Base-by-base conservation (phyloP, 1,284 basidiomycete species). In the Tilletia walkeri region DNA sequence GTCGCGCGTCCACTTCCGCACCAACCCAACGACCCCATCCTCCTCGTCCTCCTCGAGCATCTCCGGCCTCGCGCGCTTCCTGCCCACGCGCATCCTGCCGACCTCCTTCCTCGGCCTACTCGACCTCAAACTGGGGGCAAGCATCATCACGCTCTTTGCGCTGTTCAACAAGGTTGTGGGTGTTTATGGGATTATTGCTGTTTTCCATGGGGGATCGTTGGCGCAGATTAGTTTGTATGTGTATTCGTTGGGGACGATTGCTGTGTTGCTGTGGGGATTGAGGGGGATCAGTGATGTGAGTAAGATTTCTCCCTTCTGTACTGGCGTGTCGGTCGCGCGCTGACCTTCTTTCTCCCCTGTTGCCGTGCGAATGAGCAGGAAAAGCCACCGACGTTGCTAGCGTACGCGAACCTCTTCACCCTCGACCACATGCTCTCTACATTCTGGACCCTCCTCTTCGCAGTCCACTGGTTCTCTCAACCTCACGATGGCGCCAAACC, bases 131-230 rank as follows among this genome's bases (percentile, higher is more conserved):
- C 70, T 80, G 41, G 82, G 82, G 20, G 73, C 74, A n/a, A 77
- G 79, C 65, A 79, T 83, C 63, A 66, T 83, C 38, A 81, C 81
- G 1, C 73, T 83, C 0, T 83, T 83, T 59, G 80, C 80, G 1
- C 87, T 96, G 67, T 88, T 99, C 78, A 98, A 99, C 88, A 99
- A 99, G 86, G 95, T 95, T 68, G 95, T 95, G 16, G 95, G 95
- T 70, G 89, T 98, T 18, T 99, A 97, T 84, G 95, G 95, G 68
- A 89, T 99, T 75, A 90, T 99, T 67, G 94, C 94, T 16, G 88
- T 95, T 74, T 86, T 95, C 76, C 91, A 90, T 1, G 93, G 92
- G 49, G 94, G 93, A 30, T 91, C 92, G 7, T 90, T 94, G 76
- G 89, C 92, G 0, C 95, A 99, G 85, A 87, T 97, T 71, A 78